These are phyloP conservation scores for Emiliania huxleyi DNA, from an alignment of 78 protist species.

Conservation along the genomic window DNA sequence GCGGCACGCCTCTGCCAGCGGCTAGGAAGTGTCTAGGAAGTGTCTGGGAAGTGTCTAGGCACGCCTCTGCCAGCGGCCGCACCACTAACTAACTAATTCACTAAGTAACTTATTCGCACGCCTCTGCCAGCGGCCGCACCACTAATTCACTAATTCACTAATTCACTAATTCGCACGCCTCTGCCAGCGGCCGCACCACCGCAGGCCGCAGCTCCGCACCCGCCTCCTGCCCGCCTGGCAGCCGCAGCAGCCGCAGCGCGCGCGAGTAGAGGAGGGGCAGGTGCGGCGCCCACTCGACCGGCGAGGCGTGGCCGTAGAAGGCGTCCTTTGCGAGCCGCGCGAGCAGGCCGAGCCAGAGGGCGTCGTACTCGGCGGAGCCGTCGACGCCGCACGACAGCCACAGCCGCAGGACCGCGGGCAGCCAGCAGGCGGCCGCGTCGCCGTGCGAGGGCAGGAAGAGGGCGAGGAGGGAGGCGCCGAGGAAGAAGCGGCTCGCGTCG, in stretches of 20 bases:
- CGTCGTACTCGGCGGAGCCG: background rate
- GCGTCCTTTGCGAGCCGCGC: background rate
- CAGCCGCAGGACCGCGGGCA: background rate
- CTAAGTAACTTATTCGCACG: no score
- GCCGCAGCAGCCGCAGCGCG: background rate
- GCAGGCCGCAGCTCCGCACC: background rate
- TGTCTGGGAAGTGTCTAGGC: no score
- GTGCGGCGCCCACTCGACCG: background rate
- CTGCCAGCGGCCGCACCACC: background rate
- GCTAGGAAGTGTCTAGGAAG: no score
- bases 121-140: no score
- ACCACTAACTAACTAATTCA: no score
- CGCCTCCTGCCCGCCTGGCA: slow-evolving; percentile 19
- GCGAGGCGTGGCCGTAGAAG: background rate
- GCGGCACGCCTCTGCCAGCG: no score
- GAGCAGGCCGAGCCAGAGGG: background rate
- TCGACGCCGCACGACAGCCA: background rate
- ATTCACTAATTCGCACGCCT: background rate
- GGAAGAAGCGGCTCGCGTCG: background rate
- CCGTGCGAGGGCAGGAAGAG: background rate
- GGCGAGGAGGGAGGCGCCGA: background rate
- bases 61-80: no score
- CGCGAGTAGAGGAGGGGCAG: background rate
- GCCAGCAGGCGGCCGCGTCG: background rate
- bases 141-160: no score